Conservation (phyloP, 768 basidiomycete species). For the Tremella mesenterica region DNA sequence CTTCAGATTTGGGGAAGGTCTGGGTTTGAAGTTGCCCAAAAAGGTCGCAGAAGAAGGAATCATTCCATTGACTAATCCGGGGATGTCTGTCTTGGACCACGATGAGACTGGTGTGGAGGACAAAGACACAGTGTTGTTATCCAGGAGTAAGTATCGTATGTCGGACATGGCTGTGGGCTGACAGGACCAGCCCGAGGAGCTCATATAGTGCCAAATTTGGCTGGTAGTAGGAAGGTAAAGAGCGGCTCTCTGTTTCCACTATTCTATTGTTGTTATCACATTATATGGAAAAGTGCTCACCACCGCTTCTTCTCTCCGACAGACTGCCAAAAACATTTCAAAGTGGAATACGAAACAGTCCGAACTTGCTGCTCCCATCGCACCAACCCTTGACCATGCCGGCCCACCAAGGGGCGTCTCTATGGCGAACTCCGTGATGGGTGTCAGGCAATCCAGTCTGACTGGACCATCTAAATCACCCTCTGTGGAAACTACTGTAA, state of each 20-base stretch:
- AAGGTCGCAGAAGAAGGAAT: constrained; percentile 19
- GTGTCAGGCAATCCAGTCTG: background rate
- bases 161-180: constrained; percentile 1
- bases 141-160: constrained; percentile 26
- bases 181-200: constrained; percentile 44
- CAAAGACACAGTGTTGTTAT: constrained; percentile 32
- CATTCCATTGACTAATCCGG: constrained; percentile 9
- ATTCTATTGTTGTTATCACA: background rate
- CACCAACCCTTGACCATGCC: background rate
- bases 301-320: constrained; percentile 6
- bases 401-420: constrained; percentile 27
- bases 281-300: constrained; percentile 7
- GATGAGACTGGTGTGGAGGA: constrained; percentile 30
- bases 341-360: constrained; percentile 97
- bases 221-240: constrained; percentile 46
- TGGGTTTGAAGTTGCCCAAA: constrained; percentile 1
- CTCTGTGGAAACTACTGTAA: constrained; percentile 3
- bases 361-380: constrained; percentile 51
- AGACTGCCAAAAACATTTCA: constrained; percentile 82
- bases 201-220: constrained; percentile 70
- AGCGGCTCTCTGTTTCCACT: background rate
- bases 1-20: constrained; percentile 24
- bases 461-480: background rate
- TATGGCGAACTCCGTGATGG: constrained; percentile 27
- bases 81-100: constrained; percentile 30